Evolutionary conservation across 306 rosid genomes (phyloP), one percentile per base, ranked within the genome.

Genomic region (Begonia fuchsioides): DNA sequence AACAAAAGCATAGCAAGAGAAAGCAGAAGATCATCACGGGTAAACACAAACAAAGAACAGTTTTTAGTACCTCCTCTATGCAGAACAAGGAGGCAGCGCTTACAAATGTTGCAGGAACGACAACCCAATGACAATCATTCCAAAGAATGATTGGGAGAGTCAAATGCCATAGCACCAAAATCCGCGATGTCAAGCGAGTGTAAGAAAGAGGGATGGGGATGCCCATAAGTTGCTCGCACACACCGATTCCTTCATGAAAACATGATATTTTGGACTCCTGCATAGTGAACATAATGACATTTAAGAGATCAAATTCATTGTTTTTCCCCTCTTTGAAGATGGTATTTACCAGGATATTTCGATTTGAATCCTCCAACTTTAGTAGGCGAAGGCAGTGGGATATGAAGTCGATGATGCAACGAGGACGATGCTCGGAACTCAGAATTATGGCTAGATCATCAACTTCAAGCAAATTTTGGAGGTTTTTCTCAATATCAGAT

Each of bases 61-160:
- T 13, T 12, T 7, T 26, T 48, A 64, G 54, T 77, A 87, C 96
- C 68, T 87, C 94, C 67, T 87, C 96, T 44, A 87, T 87, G 79
- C 96, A 82, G 82, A 87, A 87, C 78, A 87, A 69, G 38, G 96
- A 70, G 17, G 96, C 85, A n/a, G 96, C 96, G 7, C 94, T 87
- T 11, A 87, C 13, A 43, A 87, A 87, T 53, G 96, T 87, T 39
- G 96, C 94, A 38, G 96, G 96, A 73, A 87, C 77, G 32, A 87
- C 96, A 50, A 87, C 72, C 96, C 96, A 87, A 8, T 75, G 94
- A 57, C 96, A 87, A 38, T 82, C 96, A 60, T 87, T 94, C 96
- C 96, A 87, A 16, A 87, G 92, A 58, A 82, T 87, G 75, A 87
- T 53, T 40, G 96, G 96, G 10, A 87, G 96, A 4, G 93, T 87